Percentiles rank a stretch among this genome's conserved stretches.
Evolutionary conservation across 108 stramenopile genomes (phyloP).

Genomic region (Seminavis robusta): DNA sequence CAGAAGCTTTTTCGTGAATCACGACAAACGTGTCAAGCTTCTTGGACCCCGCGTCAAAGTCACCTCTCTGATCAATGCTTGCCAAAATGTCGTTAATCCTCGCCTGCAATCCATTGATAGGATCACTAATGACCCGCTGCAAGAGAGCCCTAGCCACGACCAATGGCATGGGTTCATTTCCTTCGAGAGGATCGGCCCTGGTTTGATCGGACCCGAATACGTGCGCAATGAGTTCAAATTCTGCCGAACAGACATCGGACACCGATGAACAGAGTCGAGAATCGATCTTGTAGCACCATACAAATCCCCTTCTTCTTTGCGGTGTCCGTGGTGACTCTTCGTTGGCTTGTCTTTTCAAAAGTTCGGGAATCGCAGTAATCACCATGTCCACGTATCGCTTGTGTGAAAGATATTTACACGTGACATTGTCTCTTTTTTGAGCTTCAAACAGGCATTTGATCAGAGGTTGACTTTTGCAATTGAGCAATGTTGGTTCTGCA

Average conservation of each 20-base stretch:
- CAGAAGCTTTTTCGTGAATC: constrained; percentile 83
- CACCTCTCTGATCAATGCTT: constrained; percentile 74
- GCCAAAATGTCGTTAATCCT: constrained; percentile 76
- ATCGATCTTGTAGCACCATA: constrained; percentile 75
- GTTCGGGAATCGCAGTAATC: constrained; percentile 71
- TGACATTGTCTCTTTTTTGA: too few species aligned
- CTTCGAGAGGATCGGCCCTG: constrained; percentile 31
- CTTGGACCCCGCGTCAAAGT: constrained; percentile 79
- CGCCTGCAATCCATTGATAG: constrained; percentile 69
- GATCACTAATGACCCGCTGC: constrained; percentile 78
- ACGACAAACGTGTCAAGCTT: constrained; percentile 88
- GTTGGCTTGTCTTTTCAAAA: constrained; percentile 41
- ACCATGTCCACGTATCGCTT: constrained; percentile 79
- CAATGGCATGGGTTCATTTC: constrained; percentile 65
- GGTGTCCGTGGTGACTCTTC: too few species aligned
- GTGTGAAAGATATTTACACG: too few species aligned
- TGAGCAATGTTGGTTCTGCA: too few species aligned
- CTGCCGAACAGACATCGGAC: constrained; percentile 76
- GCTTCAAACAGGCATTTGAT: too few species aligned
- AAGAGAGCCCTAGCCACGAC: constrained; percentile 71
- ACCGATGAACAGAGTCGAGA: constrained; percentile 79
- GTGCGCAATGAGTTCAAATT: constrained; percentile 81
- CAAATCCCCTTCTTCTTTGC: too few species aligned
- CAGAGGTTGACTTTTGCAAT: too few species aligned
- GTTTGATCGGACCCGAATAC: constrained; percentile 54